Conservation (phyloP, 2,329 filamentous ascomycete species). For the Drechslerella dactyloides region DNA sequence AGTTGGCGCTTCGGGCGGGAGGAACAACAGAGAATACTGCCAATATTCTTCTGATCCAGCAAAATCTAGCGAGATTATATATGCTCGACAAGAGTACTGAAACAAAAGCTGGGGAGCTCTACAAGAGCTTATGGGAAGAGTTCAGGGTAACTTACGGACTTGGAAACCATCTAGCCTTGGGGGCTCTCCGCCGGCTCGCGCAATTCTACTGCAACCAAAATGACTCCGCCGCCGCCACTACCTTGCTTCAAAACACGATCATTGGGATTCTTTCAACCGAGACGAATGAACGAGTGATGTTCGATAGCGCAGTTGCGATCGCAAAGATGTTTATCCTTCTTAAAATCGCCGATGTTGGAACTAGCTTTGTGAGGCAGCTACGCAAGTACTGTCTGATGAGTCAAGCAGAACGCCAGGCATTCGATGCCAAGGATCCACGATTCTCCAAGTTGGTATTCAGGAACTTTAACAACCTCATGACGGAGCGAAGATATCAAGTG, state of each 20-base stretch:
- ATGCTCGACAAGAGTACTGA: conserved; percentile 31
- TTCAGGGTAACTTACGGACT: conserved; percentile 30
- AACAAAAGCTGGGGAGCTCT: conserved; percentile 28
- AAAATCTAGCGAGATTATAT: conserved; percentile 36
- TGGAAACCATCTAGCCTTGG: conserved; percentile 8
- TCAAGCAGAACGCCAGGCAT: conserved; percentile 16
- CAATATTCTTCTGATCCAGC: conserved; percentile 32
- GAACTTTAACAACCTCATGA: conserved; percentile 34
- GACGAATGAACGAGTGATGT: conserved; percentile 18
- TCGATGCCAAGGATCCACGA: conserved; percentile 17
- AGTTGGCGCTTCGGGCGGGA: conserved; percentile 11
- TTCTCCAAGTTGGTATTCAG: conserved; percentile 31
- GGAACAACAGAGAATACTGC: conserved; percentile 20
- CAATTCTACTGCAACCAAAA: conserved; percentile 28
- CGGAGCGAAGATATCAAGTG: conserved; percentile 32
- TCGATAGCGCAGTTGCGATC: conserved; percentile 19
- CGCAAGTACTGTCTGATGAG: conserved; percentile 31
- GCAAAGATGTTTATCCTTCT: conserved; percentile 27
- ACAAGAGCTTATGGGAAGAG: conserved; percentile 31
- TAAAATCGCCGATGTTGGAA: conserved; percentile 10
- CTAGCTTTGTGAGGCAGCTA: conserved; percentile 11
- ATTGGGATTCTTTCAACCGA: conserved; percentile 26
- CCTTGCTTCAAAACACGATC: conserved; percentile 19
- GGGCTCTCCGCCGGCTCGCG: conserved; percentile 20
- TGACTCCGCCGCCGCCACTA: not conserved